Evolutionary conservation across 139 green algal species (phyloP).

Genomic region (Volvox africanus): DNA sequence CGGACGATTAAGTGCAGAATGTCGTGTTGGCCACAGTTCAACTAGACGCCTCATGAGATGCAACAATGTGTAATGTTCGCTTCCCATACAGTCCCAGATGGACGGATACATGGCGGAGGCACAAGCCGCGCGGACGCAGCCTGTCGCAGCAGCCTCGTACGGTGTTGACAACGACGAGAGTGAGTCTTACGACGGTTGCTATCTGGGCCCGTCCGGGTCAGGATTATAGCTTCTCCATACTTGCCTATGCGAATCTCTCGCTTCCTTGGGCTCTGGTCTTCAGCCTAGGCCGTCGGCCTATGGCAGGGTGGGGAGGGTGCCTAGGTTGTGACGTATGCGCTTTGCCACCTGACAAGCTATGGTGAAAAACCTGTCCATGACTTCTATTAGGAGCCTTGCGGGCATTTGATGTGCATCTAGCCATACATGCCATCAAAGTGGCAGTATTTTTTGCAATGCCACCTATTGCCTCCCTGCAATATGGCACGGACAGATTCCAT

Average conservation of each 20-base stretch:
- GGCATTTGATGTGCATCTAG: not conserved
- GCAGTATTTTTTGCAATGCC: not conserved
- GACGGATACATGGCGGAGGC: slow-evolving; percentile 42
- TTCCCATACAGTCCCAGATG: not conserved
- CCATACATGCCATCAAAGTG: not conserved
- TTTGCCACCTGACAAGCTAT: not conserved
- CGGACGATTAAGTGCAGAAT: too few relatives aligned
- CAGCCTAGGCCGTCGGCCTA: too few relatives aligned
- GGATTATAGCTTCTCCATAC: not conserved
- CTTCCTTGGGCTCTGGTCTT: not conserved
- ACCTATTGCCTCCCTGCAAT: not conserved
- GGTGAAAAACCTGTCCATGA: not conserved
- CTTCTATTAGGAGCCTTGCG: not conserved
- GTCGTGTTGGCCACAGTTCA: too few relatives aligned
- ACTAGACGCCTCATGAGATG: too few relatives aligned
- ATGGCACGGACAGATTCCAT: not conserved
- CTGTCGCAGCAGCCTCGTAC: not conserved
- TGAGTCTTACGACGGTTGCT: not conserved
- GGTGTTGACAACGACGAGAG: slow-evolving; percentile 7
- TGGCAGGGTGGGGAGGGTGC: not conserved
- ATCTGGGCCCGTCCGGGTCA: not conserved
- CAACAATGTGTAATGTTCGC: not conserved
- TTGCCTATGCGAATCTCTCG: not conserved
- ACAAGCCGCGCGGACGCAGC: slow-evolving; percentile 27
- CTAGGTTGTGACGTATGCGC: not conserved